Conservation (phyloP, 257 asterid genomes). For the Solanum chmielewskii region DNA sequence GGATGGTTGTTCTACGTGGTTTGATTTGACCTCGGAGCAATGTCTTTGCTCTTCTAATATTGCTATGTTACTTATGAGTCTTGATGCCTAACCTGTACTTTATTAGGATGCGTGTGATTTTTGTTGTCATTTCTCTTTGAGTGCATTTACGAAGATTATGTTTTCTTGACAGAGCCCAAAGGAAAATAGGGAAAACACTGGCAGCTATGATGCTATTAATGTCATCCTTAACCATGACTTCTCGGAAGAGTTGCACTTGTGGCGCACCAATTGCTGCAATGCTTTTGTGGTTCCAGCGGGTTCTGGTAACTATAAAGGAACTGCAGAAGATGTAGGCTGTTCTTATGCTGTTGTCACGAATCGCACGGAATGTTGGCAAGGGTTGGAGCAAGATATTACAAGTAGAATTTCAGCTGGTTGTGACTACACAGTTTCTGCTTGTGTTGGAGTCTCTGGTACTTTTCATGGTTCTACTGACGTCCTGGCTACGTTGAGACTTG, state of each 20-base stretch:
- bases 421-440: constrained; percentile 47
- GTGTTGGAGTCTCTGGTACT: constrained; percentile 54
- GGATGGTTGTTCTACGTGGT: not conserved
- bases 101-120: not conserved
- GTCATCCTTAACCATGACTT: constrained; percentile 73
- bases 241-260: constrained; percentile 57
- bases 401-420: constrained; percentile 37
- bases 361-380: constrained; percentile 76
- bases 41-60: not conserved
- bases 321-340: constrained; percentile 16
- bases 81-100: not conserved
- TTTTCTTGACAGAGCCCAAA: not conserved
- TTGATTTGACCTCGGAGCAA: not conserved
- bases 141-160: not conserved
- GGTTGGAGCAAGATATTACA: constrained; percentile 82
- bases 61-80: not conserved
- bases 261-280: constrained; percentile 67
- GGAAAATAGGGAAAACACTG: not conserved
- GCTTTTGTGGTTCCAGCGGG: constrained; percentile 48
- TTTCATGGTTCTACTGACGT: constrained; percentile 36
- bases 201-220: constrained; percentile 17
- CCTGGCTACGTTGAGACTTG: constrained; percentile 68
- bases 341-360: constrained; percentile 48
- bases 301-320: constrained; percentile 19
- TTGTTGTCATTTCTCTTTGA: not conserved